Evolutionary conservation across 257 asterid genomes (phyloP).

Genomic region (Solanum tacnaense): DNA sequence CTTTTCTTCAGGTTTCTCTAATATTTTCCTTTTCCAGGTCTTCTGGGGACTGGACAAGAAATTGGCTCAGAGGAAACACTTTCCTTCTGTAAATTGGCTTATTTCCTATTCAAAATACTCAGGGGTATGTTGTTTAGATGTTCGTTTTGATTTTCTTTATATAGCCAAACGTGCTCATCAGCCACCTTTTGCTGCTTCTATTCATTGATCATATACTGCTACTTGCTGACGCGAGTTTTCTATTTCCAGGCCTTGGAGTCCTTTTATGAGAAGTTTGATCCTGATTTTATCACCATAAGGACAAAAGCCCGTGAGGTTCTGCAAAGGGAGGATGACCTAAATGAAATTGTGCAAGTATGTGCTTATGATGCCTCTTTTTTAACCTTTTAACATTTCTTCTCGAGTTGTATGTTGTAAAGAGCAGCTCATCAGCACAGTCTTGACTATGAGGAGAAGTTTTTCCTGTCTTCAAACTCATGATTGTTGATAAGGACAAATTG

Average conservation of each 20-base stretch:
- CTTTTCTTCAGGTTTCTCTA: slow-evolving; percentile 1
- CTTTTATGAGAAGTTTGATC: slow-evolving; percentile 90
- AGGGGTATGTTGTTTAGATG: slow-evolving; percentile 37
- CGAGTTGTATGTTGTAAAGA: not conserved
- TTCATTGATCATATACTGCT: not conserved
- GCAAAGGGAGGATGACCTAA: slow-evolving; percentile 94
- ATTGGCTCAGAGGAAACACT: slow-evolving; percentile 92
- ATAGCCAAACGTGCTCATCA: not conserved
- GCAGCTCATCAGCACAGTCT: not conserved
- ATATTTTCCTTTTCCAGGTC: slow-evolving; percentile 38
- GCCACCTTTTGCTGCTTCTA: not conserved
- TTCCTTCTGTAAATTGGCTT: slow-evolving; percentile 98
- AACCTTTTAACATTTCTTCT: not conserved
- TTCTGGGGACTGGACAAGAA: slow-evolving; percentile 99
- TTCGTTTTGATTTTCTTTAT: not conserved
- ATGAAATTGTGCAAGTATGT: slow-evolving; percentile 40
- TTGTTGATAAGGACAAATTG: not conserved
- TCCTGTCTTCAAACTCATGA: not conserved
- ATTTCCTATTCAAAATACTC: slow-evolving; percentile 94
- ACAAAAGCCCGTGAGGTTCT: slow-evolving; percentile 98
- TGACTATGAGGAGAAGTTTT: not conserved
- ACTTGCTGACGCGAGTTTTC: slow-evolving; percentile 28
- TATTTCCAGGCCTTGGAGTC: slow-evolving; percentile 80
- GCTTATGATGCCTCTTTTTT: not conserved
- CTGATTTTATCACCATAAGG: slow-evolving; percentile 89